A percentile compares a stretch with the other conserved stretches of the same genome.
Evolutionary conservation across 1,284 basidiomycete genomes (phyloP).

Genomic region (Sphaerobolus stellatus): DNA sequence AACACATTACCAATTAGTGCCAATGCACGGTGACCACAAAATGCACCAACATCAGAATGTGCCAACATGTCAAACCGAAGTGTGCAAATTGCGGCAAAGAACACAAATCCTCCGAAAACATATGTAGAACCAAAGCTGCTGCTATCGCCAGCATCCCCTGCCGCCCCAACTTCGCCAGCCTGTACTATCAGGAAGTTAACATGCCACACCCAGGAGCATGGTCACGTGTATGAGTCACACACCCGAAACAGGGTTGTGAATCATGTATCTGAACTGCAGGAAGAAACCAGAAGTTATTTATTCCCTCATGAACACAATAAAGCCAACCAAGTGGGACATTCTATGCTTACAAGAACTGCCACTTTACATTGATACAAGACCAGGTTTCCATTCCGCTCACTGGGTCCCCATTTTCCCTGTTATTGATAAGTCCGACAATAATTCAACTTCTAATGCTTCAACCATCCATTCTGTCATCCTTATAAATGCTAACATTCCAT

Average conservation of each 20-base stretch:
- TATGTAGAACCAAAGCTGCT: not conserved
- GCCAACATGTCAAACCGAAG: too few relatives aligned
- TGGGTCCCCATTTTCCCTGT: conserved; percentile 11
- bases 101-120: conserved; percentile 4
- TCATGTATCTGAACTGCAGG: conserved; percentile 11
- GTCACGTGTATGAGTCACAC: conserved; percentile 1
- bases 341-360: conserved; percentile 12
- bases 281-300: conserved; percentile 8
- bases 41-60: too few relatives aligned
- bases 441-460: not conserved
- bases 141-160: not conserved
- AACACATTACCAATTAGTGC: too few relatives aligned
- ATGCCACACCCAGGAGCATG: not conserved
- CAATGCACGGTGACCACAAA: too few relatives aligned
- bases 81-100: conserved; percentile 8
- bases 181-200: not conserved
- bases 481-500: conserved; percentile 5
- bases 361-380: not conserved
- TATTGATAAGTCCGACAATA: not conserved
- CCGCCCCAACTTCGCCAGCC: conserved; percentile 1
- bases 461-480: conserved; percentile 2
- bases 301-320: conserved; percentile 7
- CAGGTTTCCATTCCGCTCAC: not conserved
- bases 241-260: conserved; percentile 2
- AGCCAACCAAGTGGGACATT: conserved; percentile 3